A percentile compares a stretch with the other conserved stretches of the same genome.
Conservation (phyloP, 2,329 filamentous ascomycete species). For the Cordyceps cicadae region DNA sequence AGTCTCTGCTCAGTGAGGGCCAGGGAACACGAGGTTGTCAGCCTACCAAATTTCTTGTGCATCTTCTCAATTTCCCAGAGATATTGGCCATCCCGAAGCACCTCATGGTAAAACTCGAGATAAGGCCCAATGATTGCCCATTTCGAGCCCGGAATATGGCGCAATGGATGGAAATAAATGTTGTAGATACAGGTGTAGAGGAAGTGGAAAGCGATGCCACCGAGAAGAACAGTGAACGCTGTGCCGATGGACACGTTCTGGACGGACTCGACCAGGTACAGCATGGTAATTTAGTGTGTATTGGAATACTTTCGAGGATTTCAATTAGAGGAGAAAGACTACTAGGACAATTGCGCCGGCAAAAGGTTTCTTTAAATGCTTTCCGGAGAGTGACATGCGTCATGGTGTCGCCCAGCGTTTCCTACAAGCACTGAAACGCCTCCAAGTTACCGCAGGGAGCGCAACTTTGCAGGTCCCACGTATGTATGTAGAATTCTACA, state of each 20-base stretch:
- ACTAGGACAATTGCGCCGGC: too few relatives aligned
- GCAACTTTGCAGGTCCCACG: too few relatives aligned
- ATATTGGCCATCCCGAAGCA: background rate
- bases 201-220: background rate
- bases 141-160: conserved; percentile 13
- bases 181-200: conserved; percentile 10
- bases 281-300: background rate
- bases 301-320: too few relatives aligned
- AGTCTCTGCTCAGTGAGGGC: background rate
- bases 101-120: conserved; percentile 5
- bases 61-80: conserved; percentile 8
- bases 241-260: background rate
- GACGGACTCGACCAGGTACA: background rate
- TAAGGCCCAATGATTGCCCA: conserved; percentile 5
- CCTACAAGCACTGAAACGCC: too few relatives aligned
- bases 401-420: too few relatives aligned
- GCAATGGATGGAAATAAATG: conserved; percentile 10
- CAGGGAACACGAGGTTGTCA: too few relatives aligned
- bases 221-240: background rate
- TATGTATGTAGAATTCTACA: too few relatives aligned
- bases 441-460: too few relatives aligned
- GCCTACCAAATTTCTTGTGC: conserved; percentile 5
- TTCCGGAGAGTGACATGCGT: too few relatives aligned
- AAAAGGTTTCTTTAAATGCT: too few relatives aligned
- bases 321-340: too few relatives aligned